phyloP scores from a whole-genome alignment of 371 early-diverging fungal species.

The Mucor racemosus region DNA sequence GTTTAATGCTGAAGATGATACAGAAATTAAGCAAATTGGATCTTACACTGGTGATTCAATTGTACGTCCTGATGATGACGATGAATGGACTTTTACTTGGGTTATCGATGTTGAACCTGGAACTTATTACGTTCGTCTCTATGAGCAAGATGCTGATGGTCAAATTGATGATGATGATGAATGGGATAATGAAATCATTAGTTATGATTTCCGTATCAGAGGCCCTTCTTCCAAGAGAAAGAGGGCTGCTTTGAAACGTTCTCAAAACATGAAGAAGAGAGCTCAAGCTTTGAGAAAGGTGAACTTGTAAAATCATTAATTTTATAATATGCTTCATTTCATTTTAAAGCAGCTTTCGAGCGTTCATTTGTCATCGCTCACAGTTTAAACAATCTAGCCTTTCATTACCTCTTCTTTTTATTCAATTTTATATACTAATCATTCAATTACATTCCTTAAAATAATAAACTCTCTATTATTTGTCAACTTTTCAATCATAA shows the following conservation, averaged over 20 bases:
- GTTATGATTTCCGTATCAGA: slow-evolving; percentile 12
- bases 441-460: neutral
- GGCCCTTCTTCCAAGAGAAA: neutral
- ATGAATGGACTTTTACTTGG: slow-evolving; percentile 18
- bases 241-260: neutral
- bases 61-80: slow-evolving; percentile 1
- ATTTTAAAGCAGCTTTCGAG: neutral
- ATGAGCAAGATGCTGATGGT: slow-evolving; percentile 22
- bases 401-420: neutral
- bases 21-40: slow-evolving; percentile 8
- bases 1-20: slow-evolving; percentile 9
- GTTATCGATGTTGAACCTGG: slow-evolving; percentile 17
- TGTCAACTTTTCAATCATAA: neutral
- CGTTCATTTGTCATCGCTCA: slow-evolving; percentile 3
- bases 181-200: slow-evolving; percentile 15
- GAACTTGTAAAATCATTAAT: neutral
- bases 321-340: neutral
- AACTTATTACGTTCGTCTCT: slow-evolving; percentile 15
- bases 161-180: slow-evolving; percentile 25
- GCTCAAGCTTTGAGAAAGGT: neutral
- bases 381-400: neutral
- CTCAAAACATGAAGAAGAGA: neutral
- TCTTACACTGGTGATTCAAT: neutral
- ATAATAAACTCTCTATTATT: neutral
- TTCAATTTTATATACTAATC: neutral